phyloP scores from a whole-genome alignment of 805 yeast genomes.

The Candida gorgasii region DNA sequence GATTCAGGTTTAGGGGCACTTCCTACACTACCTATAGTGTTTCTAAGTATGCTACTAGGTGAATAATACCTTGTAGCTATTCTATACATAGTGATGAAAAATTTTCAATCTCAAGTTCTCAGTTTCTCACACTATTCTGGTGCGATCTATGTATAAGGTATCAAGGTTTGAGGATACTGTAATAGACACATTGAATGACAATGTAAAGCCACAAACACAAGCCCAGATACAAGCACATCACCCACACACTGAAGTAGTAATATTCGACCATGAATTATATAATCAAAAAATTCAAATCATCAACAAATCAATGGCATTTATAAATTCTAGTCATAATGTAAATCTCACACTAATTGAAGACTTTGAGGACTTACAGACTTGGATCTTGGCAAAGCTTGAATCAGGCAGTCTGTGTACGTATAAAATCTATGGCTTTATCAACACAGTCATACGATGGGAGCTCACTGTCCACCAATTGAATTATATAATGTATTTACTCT shows the following conservation, averaged over 20 bases:
- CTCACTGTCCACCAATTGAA: constrained; percentile 5
- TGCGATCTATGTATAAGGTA: constrained; percentile 4
- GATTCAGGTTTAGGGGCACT: not conserved
- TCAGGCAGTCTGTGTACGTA: not conserved
- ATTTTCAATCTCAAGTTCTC: constrained; percentile 2
- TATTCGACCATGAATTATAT: constrained; percentile 5
- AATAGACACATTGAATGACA: not conserved
- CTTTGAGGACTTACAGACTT: not conserved
- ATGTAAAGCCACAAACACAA: not conserved
- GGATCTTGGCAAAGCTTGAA: not conserved
- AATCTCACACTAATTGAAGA: constrained; percentile 1
- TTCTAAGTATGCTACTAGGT: not conserved
- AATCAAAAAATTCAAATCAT: constrained; percentile 1
- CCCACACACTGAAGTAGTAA: not conserved
- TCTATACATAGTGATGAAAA: constrained; percentile 8
- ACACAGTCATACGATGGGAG: not conserved
- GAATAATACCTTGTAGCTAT: constrained; percentile 6
- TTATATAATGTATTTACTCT: constrained; percentile 7
- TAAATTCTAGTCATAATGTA: constrained; percentile 3
- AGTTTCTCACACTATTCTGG: not conserved
- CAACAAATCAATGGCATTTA: not conserved
- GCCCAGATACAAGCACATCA: not conserved
- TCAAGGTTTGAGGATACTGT: not conserved
- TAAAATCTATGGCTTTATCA: not conserved
- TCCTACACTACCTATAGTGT: not conserved